Conservation (phyloP, 1,284 basidiomycete genomes). For the Caloboletus firmus region DNA sequence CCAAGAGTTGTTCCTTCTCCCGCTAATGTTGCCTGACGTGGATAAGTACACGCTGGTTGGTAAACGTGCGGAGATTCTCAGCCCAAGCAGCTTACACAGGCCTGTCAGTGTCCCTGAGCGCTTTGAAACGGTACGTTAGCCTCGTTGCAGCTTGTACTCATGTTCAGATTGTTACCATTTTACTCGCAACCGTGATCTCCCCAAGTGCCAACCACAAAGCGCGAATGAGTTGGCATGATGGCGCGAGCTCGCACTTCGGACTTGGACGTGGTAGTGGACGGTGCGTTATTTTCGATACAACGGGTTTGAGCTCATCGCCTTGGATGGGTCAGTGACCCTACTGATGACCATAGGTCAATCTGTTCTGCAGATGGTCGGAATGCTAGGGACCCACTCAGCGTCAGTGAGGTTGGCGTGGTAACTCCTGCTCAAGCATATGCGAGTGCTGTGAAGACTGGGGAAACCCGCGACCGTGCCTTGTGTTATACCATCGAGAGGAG, state of each 20-base stretch:
- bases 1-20: no score
- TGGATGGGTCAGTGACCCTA: neutral
- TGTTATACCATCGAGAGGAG: slow-evolving; percentile 28
- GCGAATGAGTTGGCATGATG: slow-evolving; percentile 12
- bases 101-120: neutral
- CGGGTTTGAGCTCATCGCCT: neutral
- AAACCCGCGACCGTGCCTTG: slow-evolving; percentile 8
- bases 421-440: slow-evolving; percentile 28
- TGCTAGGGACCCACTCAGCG: neutral
- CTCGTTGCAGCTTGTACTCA: neutral
- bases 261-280: neutral
- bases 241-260: neutral
- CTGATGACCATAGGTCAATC: slow-evolving; percentile 6
- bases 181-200: neutral
- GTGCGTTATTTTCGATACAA: slow-evolving; percentile 6
- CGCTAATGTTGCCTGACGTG: no score
- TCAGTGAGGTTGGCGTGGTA: neutral
- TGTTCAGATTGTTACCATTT: neutral
- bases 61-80: neutral
- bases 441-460: slow-evolving; percentile 11
- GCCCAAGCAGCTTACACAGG: neutral
- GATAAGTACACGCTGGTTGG: no score
- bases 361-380: neutral
- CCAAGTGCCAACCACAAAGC: neutral
- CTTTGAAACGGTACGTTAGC: neutral